A percentile compares a stretch with the other conserved stretches of the same genome.
Evolutionary conservation across 2,329 filamentous ascomycete genomes (phyloP).

Genomic region (Exophiala viscosa): DNA sequence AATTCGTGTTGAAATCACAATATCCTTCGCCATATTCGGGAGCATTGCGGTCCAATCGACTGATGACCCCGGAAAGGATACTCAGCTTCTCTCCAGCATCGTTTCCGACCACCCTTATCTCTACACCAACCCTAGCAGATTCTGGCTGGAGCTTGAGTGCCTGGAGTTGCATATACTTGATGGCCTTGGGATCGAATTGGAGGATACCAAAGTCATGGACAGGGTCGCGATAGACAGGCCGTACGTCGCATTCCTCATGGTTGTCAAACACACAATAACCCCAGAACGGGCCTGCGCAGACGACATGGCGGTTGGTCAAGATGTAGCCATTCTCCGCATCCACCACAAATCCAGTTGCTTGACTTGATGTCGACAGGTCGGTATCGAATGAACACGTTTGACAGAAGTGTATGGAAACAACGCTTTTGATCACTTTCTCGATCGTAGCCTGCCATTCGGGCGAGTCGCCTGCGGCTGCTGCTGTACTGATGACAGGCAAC

Average conservation of each 20-base stretch:
- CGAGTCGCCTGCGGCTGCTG: conserved; percentile 56
- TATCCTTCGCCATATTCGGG: conserved; percentile 98
- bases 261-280: conserved; percentile 98
- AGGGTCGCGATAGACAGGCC: conserved; percentile 94
- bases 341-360: conserved; percentile 96
- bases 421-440: conserved; percentile 87
- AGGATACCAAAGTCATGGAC: conserved; percentile 98
- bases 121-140: conserved; percentile 78
- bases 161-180: conserved; percentile 93
- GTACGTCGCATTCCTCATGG: conserved; percentile 92
- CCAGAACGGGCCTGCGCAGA: conserved; percentile 94
- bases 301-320: conserved; percentile 86
- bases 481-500: conserved; percentile 42
- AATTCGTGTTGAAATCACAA: conserved; percentile 93
- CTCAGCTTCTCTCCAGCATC: conserved; percentile 98
- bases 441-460: conserved; percentile 95
- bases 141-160: conserved; percentile 79
- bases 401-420: conserved; percentile 98
- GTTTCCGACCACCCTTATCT: conserved; percentile 96
- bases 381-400: conserved; percentile 98
- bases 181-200: conserved; percentile 88
- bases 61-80: conserved; percentile 96
- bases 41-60: conserved; percentile 89
- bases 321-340: conserved; percentile 90
- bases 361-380: conserved; percentile 87